phyloP scores from a whole-genome alignment of 768 basidiomycete species.

The Leccinum aurantiacum region DNA sequence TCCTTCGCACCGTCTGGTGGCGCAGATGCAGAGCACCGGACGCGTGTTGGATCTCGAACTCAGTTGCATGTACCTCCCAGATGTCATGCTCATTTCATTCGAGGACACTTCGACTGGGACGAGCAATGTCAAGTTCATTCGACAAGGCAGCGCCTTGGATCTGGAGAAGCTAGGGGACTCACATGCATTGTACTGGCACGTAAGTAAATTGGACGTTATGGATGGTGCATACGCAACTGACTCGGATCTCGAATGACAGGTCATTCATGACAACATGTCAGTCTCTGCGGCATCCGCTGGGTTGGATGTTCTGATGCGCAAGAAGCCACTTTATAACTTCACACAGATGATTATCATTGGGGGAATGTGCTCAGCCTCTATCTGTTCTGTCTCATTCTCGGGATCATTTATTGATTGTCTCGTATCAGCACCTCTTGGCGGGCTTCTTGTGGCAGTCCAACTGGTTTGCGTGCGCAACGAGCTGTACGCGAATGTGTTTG shows the following conservation, averaged over 20 bases:
- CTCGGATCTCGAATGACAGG: slow-evolving; percentile 41
- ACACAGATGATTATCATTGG: slow-evolving; percentile 69
- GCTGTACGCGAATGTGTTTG: slow-evolving; percentile 78
- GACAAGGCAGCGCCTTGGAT: slow-evolving; percentile 69
- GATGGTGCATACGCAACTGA: not conserved
- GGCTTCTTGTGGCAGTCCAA: slow-evolving; percentile 71
- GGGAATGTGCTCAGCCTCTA: slow-evolving; percentile 73
- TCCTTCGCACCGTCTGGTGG: slow-evolving; percentile 77
- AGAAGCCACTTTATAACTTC: slow-evolving; percentile 57
- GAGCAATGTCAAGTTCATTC: slow-evolving; percentile 76
- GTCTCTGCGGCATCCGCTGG: slow-evolving; percentile 70
- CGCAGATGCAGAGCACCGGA: slow-evolving; percentile 78
- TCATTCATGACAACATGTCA: slow-evolving; percentile 79
- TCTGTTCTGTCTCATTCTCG: slow-evolving; percentile 69
- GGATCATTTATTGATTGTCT: slow-evolving; percentile 80
- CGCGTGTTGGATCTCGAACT: slow-evolving; percentile 74
- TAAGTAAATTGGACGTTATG: slow-evolving; percentile 24
- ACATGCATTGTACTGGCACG: slow-evolving; percentile 74
- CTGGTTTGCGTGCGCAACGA: slow-evolving; percentile 71
- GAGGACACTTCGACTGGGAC: slow-evolving; percentile 80
- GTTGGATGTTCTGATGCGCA: slow-evolving; percentile 73
- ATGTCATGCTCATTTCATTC: slow-evolving; percentile 78
- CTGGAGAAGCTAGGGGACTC: slow-evolving; percentile 74
- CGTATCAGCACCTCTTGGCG: slow-evolving; percentile 71
- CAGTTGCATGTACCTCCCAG: slow-evolving; percentile 72